These are phyloP conservation scores for Colletotrichum godetiae DNA, from an alignment of 2,329 filamentous ascomycete genomes.

Conservation along the genomic window DNA sequence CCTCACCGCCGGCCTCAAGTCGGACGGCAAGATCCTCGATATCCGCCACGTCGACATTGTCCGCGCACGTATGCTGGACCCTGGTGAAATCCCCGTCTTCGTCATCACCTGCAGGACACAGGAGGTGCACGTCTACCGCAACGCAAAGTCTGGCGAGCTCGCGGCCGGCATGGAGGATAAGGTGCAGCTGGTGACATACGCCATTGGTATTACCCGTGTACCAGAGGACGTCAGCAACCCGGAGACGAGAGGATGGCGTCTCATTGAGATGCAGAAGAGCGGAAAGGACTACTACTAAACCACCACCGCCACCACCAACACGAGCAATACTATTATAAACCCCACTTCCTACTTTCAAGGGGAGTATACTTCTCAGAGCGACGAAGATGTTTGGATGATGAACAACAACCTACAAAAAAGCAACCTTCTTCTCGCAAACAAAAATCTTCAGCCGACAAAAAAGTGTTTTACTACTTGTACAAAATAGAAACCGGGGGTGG, in stretches of 20 bases:
- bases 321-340: not conserved
- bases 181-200: slow-evolving; percentile 97
- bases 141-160: slow-evolving; percentile 88
- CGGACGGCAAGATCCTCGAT: slow-evolving; percentile 93
- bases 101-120: slow-evolving; percentile 97
- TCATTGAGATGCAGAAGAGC: slow-evolving; percentile 99
- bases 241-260: slow-evolving; percentile 94
- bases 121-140: slow-evolving; percentile 96
- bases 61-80: slow-evolving; percentile 82
- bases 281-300: slow-evolving; percentile 82
- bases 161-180: slow-evolving; percentile 99
- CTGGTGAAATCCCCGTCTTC: slow-evolving; percentile 92
- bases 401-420: not conserved
- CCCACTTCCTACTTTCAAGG: not conserved
- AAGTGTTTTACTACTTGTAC: slow-evolving; percentile 37
- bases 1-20: slow-evolving; percentile 90
- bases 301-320: not conserved
- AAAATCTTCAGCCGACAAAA: slow-evolving; percentile 19
- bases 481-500: slow-evolving; percentile 31
- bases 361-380: not conserved
- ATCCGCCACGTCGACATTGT: slow-evolving; percentile 94
- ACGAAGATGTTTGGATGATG: slow-evolving; percentile 22
- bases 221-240: slow-evolving; percentile 97
- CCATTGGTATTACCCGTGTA: slow-evolving; percentile 93
- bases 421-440: slow-evolving; percentile 19